These are phyloP conservation scores for Aristolochia californica DNA, from an alignment of 164 flowering plant genomes.

Conservation along the genomic window DNA sequence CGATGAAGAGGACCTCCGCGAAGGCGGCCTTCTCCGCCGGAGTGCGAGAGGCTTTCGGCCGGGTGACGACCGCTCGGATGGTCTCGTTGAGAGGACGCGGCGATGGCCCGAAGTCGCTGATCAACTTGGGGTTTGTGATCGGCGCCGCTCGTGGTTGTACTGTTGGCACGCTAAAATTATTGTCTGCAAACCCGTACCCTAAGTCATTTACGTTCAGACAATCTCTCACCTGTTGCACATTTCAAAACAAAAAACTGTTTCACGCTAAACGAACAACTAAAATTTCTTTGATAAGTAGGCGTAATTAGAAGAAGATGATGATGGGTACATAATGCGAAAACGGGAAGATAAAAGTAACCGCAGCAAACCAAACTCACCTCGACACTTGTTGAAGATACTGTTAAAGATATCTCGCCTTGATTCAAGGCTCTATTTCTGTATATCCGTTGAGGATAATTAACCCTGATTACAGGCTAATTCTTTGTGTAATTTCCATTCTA, in stretches of 20 bases:
- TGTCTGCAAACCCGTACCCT: not conserved
- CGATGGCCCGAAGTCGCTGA: conserved; percentile 19
- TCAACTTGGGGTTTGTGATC: not conserved
- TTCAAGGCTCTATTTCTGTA: too few relatives aligned
- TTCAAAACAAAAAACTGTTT: too few relatives aligned
- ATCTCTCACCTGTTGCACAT: not conserved
- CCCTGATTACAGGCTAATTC: too few relatives aligned
- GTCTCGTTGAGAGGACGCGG: conserved; percentile 10
- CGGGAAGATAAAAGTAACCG: not conserved
- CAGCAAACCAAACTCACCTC: not conserved
- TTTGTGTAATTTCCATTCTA: too few relatives aligned
- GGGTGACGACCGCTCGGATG: not conserved
- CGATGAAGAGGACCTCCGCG: conserved; percentile 2
- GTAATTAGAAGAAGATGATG: too few relatives aligned
- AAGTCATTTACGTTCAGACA: not conserved
- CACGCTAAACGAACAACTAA: too few relatives aligned
- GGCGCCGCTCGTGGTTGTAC: not conserved
- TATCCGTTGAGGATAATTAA: too few relatives aligned
- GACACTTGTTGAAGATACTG: too few relatives aligned
- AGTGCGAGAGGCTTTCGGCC: not conserved
- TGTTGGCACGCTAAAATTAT: not conserved
- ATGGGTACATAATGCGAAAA: not conserved
- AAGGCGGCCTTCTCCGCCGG: conserved; percentile 1
- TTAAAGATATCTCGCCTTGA: too few relatives aligned
- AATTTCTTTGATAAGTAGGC: too few relatives aligned